Conservation (phyloP, 352 stramenopile species). For the Pythium inflatum region DNA sequence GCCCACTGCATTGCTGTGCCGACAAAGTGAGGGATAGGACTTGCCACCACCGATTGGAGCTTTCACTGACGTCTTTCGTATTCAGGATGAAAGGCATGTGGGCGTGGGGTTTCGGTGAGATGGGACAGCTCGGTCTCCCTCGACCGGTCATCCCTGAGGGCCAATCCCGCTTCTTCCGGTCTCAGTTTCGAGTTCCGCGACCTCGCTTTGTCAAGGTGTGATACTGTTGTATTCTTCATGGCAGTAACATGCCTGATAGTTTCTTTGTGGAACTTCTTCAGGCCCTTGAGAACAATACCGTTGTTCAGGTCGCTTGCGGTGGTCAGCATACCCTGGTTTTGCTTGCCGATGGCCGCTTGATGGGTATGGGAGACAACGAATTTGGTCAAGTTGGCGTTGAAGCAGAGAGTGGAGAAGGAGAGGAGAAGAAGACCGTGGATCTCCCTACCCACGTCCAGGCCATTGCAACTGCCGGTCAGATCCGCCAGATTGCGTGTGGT, state of each 20-base stretch:
- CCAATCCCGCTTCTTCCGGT: conserved; percentile 82
- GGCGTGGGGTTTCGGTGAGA: conserved; percentile 78
- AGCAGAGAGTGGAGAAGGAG: conserved; percentile 38
- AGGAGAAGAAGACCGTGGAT: conserved; percentile 46
- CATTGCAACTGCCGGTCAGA: conserved; percentile 10
- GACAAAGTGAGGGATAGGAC: conserved; percentile 48
- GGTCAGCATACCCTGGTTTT: conserved; percentile 75
- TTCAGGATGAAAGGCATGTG: conserved; percentile 74
- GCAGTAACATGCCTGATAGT: neutral
- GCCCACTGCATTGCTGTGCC: conserved; percentile 61
- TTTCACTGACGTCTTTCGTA: too few relatives aligned
- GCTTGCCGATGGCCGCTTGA: conserved; percentile 57
- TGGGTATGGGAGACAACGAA: conserved; percentile 79
- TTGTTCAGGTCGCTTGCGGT: conserved; percentile 67
- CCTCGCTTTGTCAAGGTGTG: conserved; percentile 70
- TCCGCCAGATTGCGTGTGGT: conserved; percentile 40
- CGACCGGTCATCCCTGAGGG: conserved; percentile 52
- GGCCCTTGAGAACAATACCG: conserved; percentile 56
- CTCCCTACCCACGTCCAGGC: conserved; percentile 23
- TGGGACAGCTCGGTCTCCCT: conserved; percentile 67
- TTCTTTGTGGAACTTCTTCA: conserved; percentile 18
- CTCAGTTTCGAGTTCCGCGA: conserved; percentile 71
- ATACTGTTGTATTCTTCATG: neutral
- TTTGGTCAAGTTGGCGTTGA: conserved; percentile 65
- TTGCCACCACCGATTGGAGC: too few relatives aligned